Evolutionary conservation across 2,329 filamentous ascomycete species (phyloP).

Genomic region (Colletotrichum tabaci): DNA sequence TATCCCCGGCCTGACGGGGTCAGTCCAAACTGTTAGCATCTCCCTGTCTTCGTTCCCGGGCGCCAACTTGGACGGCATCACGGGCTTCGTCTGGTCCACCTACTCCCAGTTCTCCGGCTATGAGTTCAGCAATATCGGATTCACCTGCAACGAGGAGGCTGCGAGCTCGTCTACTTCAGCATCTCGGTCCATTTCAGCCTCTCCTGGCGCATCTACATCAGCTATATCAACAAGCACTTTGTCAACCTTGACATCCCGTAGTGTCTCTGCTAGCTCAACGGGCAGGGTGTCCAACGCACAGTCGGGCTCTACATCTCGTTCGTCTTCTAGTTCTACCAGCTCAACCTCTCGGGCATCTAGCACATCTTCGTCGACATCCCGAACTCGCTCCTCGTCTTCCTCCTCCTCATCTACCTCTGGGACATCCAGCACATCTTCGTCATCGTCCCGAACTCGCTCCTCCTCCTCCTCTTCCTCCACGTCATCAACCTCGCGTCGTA

Average conservation of each 20-base stretch:
- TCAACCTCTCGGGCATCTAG: neutral
- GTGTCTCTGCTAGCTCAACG: neutral
- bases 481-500: no score
- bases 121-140: slow-evolving; percentile 30
- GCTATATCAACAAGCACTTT: neutral
- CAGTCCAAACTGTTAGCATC: slow-evolving; percentile 64
- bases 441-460: neutral
- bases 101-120: slow-evolving; percentile 26
- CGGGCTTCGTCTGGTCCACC: slow-evolving; percentile 37
- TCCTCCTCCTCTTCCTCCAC: neutral
- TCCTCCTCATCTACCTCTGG: neutral
- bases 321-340: neutral
- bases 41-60: slow-evolving; percentile 55
- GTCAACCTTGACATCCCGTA: neutral
- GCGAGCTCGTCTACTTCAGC: neutral
- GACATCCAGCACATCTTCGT: neutral
- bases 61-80: slow-evolving; percentile 29
- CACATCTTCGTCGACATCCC: neutral
- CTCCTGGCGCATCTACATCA: neutral
- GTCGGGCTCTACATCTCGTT: neutral
- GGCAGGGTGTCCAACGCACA: neutral
- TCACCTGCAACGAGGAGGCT: slow-evolving; percentile 21
- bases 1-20: slow-evolving; percentile 64
- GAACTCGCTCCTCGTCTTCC: neutral
- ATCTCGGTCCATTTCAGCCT: slow-evolving; percentile 9